Percentiles rank a stretch among this genome's conserved stretches.
Evolutionary conservation across 495 filamentous ascomycete genomes (phyloP).

Genomic region (Annulohypoxylon bovei): DNA sequence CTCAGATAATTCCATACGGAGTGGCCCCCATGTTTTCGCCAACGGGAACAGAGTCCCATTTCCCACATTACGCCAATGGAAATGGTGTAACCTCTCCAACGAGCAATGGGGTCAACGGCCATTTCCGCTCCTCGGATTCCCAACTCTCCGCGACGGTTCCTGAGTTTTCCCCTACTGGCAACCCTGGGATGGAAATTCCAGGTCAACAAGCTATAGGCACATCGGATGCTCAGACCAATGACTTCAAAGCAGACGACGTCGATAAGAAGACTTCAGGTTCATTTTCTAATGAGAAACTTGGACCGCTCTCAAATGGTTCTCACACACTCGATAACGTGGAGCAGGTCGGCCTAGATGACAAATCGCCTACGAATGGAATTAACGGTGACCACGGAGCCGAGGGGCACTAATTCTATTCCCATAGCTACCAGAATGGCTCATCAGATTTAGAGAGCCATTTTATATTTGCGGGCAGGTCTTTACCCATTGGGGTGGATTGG

Average conservation of each 20-base stretch:
- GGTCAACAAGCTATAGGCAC: conserved; percentile 10
- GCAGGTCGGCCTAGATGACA: background rate
- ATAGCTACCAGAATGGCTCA: background rate
- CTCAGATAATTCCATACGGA: conserved; percentile 43
- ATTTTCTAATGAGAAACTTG: conserved; percentile 15
- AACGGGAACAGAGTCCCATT: conserved; percentile 41
- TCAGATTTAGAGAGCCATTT: background rate
- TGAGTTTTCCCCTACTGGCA: conserved; percentile 71
- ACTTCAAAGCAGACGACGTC: conserved; percentile 7
- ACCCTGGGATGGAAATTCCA: conserved; percentile 11
- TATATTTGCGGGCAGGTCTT: conserved; percentile 3
- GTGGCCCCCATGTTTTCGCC: conserved; percentile 48
- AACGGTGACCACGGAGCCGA: conserved; percentile 2
- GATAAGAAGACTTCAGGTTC: conserved; percentile 9
- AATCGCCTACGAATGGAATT: conserved; percentile 31
- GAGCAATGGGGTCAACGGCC: conserved; percentile 54
- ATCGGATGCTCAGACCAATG: conserved; percentile 9
- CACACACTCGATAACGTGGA: conserved; percentile 1
- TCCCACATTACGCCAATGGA: conserved; percentile 49
- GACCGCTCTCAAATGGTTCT: conserved; percentile 25
- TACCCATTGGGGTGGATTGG: background rate
- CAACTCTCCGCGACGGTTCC: conserved; percentile 78
- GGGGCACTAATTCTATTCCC: conserved; percentile 13
- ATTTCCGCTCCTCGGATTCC: conserved; percentile 58
- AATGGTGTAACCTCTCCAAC: conserved; percentile 47